A percentile compares a stretch with the other conserved stretches of the same genome.
Conservation (phyloP, 768 basidiomycete genomes). For the Agaricus bisporus region DNA sequence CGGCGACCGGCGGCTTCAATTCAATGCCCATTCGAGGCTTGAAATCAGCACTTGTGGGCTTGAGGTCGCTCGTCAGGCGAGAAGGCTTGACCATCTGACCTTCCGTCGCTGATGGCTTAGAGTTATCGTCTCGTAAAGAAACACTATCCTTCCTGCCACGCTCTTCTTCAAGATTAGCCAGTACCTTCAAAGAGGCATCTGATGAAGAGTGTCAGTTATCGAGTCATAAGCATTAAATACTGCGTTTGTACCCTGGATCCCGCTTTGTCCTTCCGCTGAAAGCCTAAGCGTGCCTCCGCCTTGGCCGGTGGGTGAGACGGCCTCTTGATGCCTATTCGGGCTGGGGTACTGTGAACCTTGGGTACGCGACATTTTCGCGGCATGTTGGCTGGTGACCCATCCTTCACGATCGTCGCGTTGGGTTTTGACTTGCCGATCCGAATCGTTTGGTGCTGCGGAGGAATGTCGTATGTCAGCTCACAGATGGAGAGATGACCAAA, state of each 20-base stretch:
- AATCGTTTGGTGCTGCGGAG: not conserved
- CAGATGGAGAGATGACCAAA: too few relatives aligned
- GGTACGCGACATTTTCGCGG: not conserved
- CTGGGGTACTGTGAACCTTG: not conserved
- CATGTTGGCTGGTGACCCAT: not conserved
- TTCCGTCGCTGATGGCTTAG: not conserved
- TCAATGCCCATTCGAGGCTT: slow-evolving; percentile 6
- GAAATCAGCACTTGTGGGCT: slow-evolving; percentile 9
- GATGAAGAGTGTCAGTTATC: not conserved
- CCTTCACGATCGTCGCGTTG: not conserved
- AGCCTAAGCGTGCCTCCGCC: not conserved
- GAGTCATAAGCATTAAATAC: not conserved
- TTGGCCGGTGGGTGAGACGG: not conserved
- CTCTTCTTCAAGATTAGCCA: not conserved
- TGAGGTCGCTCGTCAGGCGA: slow-evolving; percentile 1
- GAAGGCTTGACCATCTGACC: not conserved
- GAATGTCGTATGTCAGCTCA: not conserved
- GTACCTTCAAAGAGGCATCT: not conserved
- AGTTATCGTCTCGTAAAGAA: not conserved
- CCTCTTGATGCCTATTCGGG: not conserved
- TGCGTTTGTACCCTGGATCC: not conserved
- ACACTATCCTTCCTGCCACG: not conserved
- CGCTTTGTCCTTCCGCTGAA: not conserved
- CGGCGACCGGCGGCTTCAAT: slow-evolving; percentile 1
- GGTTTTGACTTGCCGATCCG: not conserved